Evolutionary conservation across 202 grass and related monocot species (phyloP), one percentile per base, ranked within the genome.

Genomic region (Thinopyrum obtusiflorum): DNA sequence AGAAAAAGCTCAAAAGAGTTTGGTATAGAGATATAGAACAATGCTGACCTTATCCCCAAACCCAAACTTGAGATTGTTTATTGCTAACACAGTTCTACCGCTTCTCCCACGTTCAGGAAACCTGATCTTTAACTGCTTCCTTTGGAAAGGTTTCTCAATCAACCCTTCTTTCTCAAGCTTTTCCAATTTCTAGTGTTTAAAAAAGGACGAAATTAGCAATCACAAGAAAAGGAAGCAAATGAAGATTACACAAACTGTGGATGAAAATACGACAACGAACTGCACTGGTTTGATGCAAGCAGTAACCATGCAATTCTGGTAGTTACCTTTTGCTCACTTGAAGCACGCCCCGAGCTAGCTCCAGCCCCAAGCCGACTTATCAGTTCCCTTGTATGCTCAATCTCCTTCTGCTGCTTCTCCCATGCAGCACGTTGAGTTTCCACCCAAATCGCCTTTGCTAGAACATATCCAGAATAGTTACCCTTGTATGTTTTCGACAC

Each of bases 331-430:
- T 96, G 93, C 80, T 99, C 92, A 40, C 93, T 96, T 13, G 97
- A 96, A 44, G 97, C 97, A 85, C 97, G 92, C 8, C 97, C 93
- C 4, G 97, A 74, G 80, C 94, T 99, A 87, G 89, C 93, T 76
- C 97, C 93, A 32, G 97, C 93, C 49, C 97, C 87, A 80, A 99
- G 87, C 90, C 93, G 94, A 61, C 88, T 91, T 89, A 99, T 99
- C 57, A 99, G 75, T 23, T 99, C 93, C 87, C 92, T 98, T 72
- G 93, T 96, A 27, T 94, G 91, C 23, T 89, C 97, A 87, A 96
- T 96, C 83, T 96, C 93, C 61, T 99, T 99, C 85, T 94, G 91
- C 55, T 99, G 97, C 90, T 99, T 99, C 69, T 99, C 97, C 97
- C 97, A 96, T 2, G 92, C 93, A 37, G 93, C 90, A 68, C 86